Base-by-base conservation (phyloP, 805 yeast genomes). In the Candida ponderosae region DNA sequence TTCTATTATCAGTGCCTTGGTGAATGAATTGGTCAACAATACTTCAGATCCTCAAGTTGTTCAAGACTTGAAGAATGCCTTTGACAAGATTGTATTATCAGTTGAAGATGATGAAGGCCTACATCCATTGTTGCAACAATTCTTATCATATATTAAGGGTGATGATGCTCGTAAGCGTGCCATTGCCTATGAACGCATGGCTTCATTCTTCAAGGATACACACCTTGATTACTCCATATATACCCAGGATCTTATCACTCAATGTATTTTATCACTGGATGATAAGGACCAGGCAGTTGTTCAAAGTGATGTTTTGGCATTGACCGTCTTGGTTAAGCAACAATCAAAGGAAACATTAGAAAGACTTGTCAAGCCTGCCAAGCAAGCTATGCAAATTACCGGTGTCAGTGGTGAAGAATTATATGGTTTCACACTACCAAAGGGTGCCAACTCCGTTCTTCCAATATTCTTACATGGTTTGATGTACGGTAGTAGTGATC, bases 401-500 rank as follows among this genome's bases (percentile, higher is more conserved):
- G 86, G 88, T 19, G 67, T 67, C 18, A 65, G 66, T 28, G 81
- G 79, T 1, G 70, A 72, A 50, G 87, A 83, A 24, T 60, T 89
- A 36, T 75, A 80, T 26, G 96, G 87, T 0, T 84, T 89, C 59
- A 53, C 56, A 38, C 55, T 74, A 43, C 79, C 94, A 59, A 79
- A 78, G 57, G 94, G 97, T 35, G 95, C 96, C 41, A 78, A 74
- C 54, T 82, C 95, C 62, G 62, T 93, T 29, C 68, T 93, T 48
- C 98, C 98, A 21, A 75, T 94, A 37, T 93, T 93, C 66, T 65
- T 87, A 47, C 96, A 90, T 57, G 97, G 97, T 43, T 73, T 93
- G 53, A 86, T 90, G 95, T 86, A 88, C 60, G 99, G 98, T 45
- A 74, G 74, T 36, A 70, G 76, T 43, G 87, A 79, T 35, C 90